Percentiles rank a stretch among this genome's conserved stretches.
phyloP scores from a whole-genome alignment of 1,284 basidiomycete genomes.

The Gastroboletus turbinatus region DNA sequence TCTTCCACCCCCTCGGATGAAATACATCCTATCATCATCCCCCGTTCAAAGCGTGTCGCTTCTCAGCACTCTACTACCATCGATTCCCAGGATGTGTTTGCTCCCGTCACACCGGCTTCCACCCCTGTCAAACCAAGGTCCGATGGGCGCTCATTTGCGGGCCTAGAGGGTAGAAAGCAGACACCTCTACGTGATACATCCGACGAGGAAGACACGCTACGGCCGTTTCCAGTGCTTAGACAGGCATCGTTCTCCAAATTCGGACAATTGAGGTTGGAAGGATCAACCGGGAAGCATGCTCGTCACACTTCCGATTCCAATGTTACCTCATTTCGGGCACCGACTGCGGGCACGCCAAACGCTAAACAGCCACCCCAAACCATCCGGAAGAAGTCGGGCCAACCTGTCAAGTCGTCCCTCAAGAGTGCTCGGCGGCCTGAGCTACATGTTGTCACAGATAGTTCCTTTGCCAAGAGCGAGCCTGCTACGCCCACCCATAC shows the following conservation, averaged over 20 bases:
- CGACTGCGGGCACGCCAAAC: conserved; percentile 10
- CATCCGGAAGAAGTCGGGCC: conserved; percentile 86
- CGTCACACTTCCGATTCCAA: conserved; percentile 40
- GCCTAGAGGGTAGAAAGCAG: conserved; percentile 28
- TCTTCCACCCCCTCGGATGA: conserved; percentile 35
- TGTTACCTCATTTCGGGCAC: conserved; percentile 25
- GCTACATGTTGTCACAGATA: conserved; percentile 50
- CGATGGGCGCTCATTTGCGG: conserved; percentile 21
- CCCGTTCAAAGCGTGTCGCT: conserved; percentile 38
- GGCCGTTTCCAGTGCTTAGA: conserved; percentile 6
- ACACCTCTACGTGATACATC: conserved; percentile 23
- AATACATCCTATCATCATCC: conserved; percentile 30
- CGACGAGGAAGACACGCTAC: conserved; percentile 29
- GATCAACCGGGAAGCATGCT: conserved; percentile 27
- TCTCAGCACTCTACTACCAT: conserved; percentile 28
- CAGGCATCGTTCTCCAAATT: conserved; percentile 17
- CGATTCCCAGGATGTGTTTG: conserved; percentile 10
- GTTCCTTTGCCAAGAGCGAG: conserved; percentile 52
- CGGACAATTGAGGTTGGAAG: conserved; percentile 29
- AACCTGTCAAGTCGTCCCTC: conserved; percentile 89
- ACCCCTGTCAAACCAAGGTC: conserved; percentile 33
- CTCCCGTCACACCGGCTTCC: conserved; percentile 45
- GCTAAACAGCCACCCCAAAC: conserved; percentile 15
- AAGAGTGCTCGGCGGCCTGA: conserved; percentile 63
- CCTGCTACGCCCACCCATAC: conserved; percentile 57